These are phyloP conservation scores for Komagataella pseudopastoris DNA, from an alignment of 805 yeast genomes.

Conservation along the genomic window DNA sequence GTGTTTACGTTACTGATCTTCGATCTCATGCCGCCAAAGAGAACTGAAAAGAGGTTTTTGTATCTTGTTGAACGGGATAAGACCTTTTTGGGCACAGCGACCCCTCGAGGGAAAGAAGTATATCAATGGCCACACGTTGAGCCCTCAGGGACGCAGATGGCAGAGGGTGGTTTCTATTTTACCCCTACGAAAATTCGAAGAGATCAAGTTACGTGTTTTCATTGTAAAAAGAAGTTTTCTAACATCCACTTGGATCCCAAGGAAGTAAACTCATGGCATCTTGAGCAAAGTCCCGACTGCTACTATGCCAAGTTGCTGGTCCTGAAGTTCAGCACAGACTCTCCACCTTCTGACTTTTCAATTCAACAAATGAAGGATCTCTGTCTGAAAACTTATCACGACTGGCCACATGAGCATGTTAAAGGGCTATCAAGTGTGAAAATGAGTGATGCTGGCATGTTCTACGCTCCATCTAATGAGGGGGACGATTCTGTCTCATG, in stretches of 20 bases:
- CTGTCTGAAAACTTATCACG: neutral
- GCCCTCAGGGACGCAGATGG: slow-evolving; percentile 17
- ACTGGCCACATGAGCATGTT: neutral
- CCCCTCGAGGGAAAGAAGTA: neutral
- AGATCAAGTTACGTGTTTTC: slow-evolving; percentile 44
- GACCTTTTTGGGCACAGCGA: neutral
- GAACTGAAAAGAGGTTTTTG: neutral
- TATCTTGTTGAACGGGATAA: neutral
- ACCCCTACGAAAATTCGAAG: slow-evolving; percentile 30
- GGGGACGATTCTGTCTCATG: slow-evolving; percentile 47
- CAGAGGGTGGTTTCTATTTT: slow-evolving; percentile 48
- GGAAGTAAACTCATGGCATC: slow-evolving; percentile 9
- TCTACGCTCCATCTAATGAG: slow-evolving; percentile 32
- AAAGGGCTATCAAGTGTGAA: slow-evolving; percentile 5
- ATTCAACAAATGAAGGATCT: neutral
- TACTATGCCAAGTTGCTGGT: slow-evolving; percentile 9
- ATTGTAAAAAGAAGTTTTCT: slow-evolving; percentile 36
- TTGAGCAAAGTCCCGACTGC: slow-evolving; percentile 14
- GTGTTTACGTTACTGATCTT: neutral
- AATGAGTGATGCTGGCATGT: slow-evolving; percentile 54
- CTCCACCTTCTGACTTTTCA: neutral
- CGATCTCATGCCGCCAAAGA: neutral
- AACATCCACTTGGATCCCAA: slow-evolving; percentile 1
- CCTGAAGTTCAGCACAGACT: slow-evolving; percentile 4
- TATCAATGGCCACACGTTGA: neutral